A percentile compares a stretch with the other conserved stretches of the same genome.
Conservation (phyloP, 768 basidiomycete species). For the Imleria badia region DNA sequence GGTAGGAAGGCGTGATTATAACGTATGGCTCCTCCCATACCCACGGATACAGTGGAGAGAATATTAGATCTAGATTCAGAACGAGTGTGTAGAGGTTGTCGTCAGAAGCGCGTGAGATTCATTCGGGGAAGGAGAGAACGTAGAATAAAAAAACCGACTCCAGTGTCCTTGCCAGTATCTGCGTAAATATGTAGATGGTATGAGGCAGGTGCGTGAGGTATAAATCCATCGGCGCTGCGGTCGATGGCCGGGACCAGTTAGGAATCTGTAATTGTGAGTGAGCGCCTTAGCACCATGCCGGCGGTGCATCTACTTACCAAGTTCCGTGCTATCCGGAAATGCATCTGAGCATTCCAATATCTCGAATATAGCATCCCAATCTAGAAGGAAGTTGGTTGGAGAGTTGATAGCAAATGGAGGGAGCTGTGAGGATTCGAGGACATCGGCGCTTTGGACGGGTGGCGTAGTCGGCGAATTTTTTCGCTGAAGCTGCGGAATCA, state of each 20-base stretch:
- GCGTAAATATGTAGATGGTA: conserved; percentile 3
- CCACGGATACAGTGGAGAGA: background rate
- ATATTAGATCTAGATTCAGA: background rate
- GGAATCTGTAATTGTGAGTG: conserved; percentile 7
- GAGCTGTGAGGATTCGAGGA: background rate
- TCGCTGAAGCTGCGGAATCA: conserved; percentile 3
- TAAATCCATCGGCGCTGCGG: background rate
- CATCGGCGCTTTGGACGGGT: background rate
- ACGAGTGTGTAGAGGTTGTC: background rate
- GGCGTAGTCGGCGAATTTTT: conserved; percentile 5
- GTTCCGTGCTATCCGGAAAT: background rate
- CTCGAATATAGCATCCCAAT: conserved; percentile 35
- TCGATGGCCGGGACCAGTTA: background rate
- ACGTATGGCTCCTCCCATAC: background rate
- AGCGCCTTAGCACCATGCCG: background rate
- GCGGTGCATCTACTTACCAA: conserved; percentile 13
- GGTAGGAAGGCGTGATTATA: background rate
- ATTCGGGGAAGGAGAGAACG: background rate
- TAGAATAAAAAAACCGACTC: background rate
- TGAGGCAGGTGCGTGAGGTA: background rate
- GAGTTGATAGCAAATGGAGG: conserved; percentile 8
- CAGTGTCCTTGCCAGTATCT: conserved; percentile 8
- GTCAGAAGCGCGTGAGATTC: background rate
- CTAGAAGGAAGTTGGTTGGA: conserved; percentile 22
- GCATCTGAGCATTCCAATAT: conserved; percentile 18